Evolutionary conservation across 768 basidiomycete genomes (phyloP).

Genomic region (Suillus subluteus): DNA sequence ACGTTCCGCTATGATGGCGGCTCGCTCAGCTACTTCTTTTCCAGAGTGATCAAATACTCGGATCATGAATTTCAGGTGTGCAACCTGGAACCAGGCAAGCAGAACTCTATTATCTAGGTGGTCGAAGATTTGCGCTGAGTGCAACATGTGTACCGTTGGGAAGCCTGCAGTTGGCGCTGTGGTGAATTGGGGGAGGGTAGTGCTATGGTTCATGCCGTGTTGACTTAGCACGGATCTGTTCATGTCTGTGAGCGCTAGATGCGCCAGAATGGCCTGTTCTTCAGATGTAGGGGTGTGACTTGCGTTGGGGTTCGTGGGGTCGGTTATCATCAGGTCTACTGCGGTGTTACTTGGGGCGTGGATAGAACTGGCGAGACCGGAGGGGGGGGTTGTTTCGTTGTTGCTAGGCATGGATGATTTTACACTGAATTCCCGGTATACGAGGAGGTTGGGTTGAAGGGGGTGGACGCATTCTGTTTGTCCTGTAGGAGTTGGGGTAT

Average conservation of each 20-base stretch:
- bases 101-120: neutral
- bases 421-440: no score
- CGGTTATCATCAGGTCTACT: no score
- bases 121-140: neutral
- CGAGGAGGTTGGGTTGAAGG: no score
- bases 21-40: neutral
- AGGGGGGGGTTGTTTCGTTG: no score
- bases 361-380: neutral
- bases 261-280: neutral
- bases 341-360: rapidly evolving
- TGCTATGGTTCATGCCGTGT: no score
- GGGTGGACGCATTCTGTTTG: no score
- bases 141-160: neutral
- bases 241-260: neutral
- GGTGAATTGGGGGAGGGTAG: neutral
- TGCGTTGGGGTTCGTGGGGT: no score
- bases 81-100: neutral
- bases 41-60: neutral
- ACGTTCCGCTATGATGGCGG: no score
- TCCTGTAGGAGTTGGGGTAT: no score
- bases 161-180: neutral
- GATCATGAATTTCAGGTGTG: neutral
- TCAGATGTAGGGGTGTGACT: rapidly evolving
- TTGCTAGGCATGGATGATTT: no score
- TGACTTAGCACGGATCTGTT: neutral